Conservation (phyloP, 169 alveolate species). For the Toxoplasma gondii region DNA sequence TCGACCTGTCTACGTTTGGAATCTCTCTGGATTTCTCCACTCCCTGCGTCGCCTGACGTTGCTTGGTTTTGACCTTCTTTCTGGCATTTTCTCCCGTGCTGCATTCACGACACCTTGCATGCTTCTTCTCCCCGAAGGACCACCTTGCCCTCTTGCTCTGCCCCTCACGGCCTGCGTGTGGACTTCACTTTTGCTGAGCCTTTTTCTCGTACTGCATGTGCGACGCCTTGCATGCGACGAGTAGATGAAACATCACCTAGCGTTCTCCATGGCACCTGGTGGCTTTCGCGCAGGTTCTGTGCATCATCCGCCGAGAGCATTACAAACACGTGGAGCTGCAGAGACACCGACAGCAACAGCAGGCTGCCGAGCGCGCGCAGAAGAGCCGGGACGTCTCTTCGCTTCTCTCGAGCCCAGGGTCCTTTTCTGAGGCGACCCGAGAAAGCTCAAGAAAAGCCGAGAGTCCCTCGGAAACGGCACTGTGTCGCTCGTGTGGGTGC, state of each 20-base stretch:
- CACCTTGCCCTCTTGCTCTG: too few relatives aligned
- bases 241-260: neutral
- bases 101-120: too few relatives aligned
- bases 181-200: too few relatives aligned
- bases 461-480: neutral
- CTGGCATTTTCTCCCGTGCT: too few relatives aligned
- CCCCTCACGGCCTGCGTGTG: too few relatives aligned
- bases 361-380: conserved; percentile 1
- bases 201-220: too few relatives aligned
- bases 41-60: too few relatives aligned
- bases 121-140: too few relatives aligned
- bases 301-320: conserved; percentile 45
- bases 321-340: conserved; percentile 41
- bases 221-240: neutral
- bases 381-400: neutral
- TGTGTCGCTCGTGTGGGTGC: neutral
- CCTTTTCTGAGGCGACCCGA: neutral
- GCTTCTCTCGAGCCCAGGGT: neutral
- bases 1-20: too few relatives aligned
- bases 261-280: neutral
- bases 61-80: too few relatives aligned
- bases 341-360: neutral
- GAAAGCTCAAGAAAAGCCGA: neutral
- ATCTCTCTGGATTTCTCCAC: too few relatives aligned
- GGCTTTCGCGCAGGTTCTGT: neutral